Conservation (phyloP, 305 asterid genomes). For the Fraxinus sp. region DNA sequence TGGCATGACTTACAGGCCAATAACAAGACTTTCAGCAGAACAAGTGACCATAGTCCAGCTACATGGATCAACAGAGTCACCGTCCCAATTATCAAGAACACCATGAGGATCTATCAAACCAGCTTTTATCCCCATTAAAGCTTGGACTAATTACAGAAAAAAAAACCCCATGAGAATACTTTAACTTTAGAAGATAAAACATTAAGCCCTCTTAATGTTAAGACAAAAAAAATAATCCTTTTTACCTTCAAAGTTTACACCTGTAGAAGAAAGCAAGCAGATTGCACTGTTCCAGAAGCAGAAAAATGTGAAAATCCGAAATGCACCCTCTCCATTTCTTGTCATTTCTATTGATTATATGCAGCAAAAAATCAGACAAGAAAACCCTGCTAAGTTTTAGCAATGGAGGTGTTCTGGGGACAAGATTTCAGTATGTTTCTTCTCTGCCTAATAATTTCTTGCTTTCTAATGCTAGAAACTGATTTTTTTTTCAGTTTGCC, state of each 20-base stretch:
- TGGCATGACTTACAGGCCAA: constrained; percentile 68
- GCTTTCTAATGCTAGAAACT: constrained; percentile 21
- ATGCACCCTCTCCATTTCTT: constrained; percentile 19
- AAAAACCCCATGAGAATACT: background rate
- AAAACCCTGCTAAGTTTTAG: background rate
- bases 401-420: constrained; percentile 12
- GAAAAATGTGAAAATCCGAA: constrained; percentile 28
- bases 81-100: constrained; percentile 95
- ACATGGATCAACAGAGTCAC: constrained; percentile 95
- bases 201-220: background rate
- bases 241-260: constrained; percentile 58
- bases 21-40: constrained; percentile 70
- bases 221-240: background rate
- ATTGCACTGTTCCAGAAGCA: constrained; percentile 29
- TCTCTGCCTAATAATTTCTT: constrained; percentile 24
- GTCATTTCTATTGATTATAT: constrained; percentile 21
- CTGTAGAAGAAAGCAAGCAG: constrained; percentile 44
- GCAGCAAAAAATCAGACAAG: background rate
- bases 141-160: constrained; percentile 58
- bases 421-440: constrained; percentile 16
- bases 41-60: constrained; percentile 99
- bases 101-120: constrained; percentile 83
- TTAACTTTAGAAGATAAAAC: background rate
- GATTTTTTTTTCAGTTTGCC: constrained; percentile 23
- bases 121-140: constrained; percentile 74